Conservation (phyloP, 208 protist species). For the Angomonas desouzai region DNA sequence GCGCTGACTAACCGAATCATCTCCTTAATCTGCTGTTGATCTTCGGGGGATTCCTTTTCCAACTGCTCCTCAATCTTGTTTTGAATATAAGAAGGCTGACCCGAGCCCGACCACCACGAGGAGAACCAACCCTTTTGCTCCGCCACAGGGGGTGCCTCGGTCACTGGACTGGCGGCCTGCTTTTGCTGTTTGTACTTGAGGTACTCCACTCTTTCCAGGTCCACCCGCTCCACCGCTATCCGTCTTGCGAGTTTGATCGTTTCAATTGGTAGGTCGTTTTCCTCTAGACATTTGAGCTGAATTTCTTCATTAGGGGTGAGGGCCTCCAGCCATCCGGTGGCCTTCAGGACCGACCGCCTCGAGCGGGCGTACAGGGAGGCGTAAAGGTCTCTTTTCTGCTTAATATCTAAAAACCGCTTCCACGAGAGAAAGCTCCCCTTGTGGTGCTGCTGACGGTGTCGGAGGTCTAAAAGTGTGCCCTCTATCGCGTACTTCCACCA, state of each 20-base stretch:
- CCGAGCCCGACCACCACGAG: conserved; percentile 5
- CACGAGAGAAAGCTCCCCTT: conserved; percentile 4
- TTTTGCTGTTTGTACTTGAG: conserved; percentile 10
- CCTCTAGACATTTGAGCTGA: conserved; percentile 23
- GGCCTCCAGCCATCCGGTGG: neutral
- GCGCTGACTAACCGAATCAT: conserved; percentile 56
- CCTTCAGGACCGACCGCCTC: neutral
- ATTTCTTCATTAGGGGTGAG: conserved; percentile 1
- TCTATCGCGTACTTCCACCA: conserved; percentile 73
- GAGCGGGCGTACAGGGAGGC: conserved; percentile 1
- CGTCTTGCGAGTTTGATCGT: conserved; percentile 50
- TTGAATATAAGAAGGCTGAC: too few relatives aligned
- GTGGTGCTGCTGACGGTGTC: conserved; percentile 13
- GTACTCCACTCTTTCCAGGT: conserved; percentile 33
- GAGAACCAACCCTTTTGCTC: conserved; percentile 10
- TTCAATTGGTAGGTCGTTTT: conserved; percentile 57
- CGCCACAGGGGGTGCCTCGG: neutral
- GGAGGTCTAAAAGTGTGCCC: conserved; percentile 32
- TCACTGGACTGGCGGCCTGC: conserved; percentile 1
- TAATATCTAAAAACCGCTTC: conserved; percentile 8
- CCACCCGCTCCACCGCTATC: conserved; percentile 32
- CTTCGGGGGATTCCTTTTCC: conserved; percentile 14
- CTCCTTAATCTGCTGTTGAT: conserved; percentile 40
- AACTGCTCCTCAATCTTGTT: conserved; percentile 8
- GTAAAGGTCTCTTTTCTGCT: conserved; percentile 6